Evolutionary conservation across 2,329 filamentous ascomycete genomes (phyloP), one percentile per base, ranked within the genome.

Genomic region (Calonectria pteridis): DNA sequence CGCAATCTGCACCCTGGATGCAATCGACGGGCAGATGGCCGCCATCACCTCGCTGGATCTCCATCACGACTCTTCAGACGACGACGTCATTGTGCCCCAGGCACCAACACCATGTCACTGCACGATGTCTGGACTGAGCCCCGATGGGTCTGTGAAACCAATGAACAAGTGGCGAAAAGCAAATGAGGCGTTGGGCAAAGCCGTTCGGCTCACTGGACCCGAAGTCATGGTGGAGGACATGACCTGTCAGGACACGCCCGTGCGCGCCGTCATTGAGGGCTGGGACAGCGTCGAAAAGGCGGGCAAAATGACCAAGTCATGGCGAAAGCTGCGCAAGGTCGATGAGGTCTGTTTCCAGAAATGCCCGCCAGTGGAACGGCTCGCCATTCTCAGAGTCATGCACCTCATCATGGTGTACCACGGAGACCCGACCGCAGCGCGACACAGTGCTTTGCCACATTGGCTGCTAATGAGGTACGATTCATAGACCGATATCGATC

Each of bases 401-500:
- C 80, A 82, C 43, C 50, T 77, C 0, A 29, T 82, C 2, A 50
- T 83, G 20, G 75, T 66, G 5, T 82, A 81, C 26, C 81, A 82
- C 4, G 78, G 75, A 4, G 80, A 83, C 35, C 79, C 79, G 1
- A 78, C 77, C 0, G 53, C 77, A 0, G 71, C 75, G 37, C 75
- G 80, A 0, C 72, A 75, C 4, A 58, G 65, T 20, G 69, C 69
- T 13, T 40, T 83, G 4, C 81, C 81, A 7, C 74, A 71, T 11
- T 83, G 81, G 81, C 79, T 78, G 26, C 75, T 75, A 26, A 79
- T 75, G 29, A 81, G 81, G 81, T 81, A 23, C 64, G 70, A 18
- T 2, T 20, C 3, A 20, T 29, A 28, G 10, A 11, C 11, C 5
- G 18, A 2, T 1, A 6, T 0, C 1, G 6, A 43, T 3, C n/a